Evolutionary conservation across 1,284 basidiomycete species (phyloP).

Genomic region (Puccinia coronata): DNA sequence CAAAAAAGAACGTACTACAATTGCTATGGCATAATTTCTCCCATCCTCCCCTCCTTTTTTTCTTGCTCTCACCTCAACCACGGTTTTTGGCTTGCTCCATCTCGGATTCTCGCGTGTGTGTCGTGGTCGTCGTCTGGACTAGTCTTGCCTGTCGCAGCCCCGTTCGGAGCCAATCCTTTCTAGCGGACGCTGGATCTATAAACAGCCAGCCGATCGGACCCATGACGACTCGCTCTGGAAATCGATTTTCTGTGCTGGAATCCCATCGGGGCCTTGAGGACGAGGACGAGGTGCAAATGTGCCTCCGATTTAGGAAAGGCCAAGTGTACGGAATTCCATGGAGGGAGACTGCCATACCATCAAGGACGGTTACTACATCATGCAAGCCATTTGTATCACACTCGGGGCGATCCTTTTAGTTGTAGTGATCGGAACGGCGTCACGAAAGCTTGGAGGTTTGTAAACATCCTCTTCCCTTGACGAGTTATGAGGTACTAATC

Average conservation of each 20-base stretch:
- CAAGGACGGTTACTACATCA: slow-evolving; percentile 88
- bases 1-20: no score
- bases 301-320: slow-evolving; percentile 84
- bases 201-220: not conserved
- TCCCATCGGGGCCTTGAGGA: not conserved
- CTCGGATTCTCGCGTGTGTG: no score
- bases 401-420: slow-evolving; percentile 74
- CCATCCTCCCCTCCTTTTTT: no score
- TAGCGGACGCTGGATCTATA: not conserved
- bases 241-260: slow-evolving; percentile 14
- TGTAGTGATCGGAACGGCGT: slow-evolving; percentile 78
- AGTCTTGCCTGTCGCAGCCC: no score
- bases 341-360: slow-evolving; percentile 78
- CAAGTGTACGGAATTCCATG: slow-evolving; percentile 73
- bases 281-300: slow-evolving; percentile 71
- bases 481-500: no score
- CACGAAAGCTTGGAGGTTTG: slow-evolving; percentile 79
- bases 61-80: no score
- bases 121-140: no score
- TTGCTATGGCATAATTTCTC: no score
- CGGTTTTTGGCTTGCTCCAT: no score
- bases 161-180: not conserved
- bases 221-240: slow-evolving; percentile 25
- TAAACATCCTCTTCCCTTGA: no score
- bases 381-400: slow-evolving; percentile 75